phyloP scores from a whole-genome alignment of 2,329 filamentous ascomycete species.

The Diplodia corticola region DNA sequence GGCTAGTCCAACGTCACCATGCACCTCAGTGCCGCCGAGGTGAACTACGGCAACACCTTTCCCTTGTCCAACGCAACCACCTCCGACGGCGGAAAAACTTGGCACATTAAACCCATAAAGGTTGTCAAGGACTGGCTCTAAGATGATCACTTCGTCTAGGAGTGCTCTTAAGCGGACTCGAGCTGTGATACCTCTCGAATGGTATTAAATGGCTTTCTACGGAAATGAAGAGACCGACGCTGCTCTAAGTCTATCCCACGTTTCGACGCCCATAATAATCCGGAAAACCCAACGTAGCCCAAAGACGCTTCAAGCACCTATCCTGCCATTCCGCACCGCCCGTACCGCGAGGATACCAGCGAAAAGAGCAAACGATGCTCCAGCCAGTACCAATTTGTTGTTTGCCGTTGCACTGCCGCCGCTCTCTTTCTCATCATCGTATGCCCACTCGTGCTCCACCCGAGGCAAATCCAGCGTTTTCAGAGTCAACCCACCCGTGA shows the following conservation, averaged over 20 bases:
- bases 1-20: slow-evolving; percentile 24
- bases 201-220: neutral
- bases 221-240: neutral
- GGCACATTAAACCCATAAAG: slow-evolving; percentile 24
- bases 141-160: neutral
- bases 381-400: neutral
- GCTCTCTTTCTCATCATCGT: neutral
- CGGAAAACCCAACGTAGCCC: neutral
- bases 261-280: no score
- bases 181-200: neutral
- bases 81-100: slow-evolving; percentile 25
- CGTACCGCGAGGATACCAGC: neutral
- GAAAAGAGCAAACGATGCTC: neutral
- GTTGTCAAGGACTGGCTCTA: slow-evolving; percentile 24
- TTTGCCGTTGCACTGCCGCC: neutral
- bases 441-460: neutral
- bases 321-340: neutral
- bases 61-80: slow-evolving; percentile 17
- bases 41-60: slow-evolving; percentile 18
- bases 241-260: neutral
- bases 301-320: neutral
- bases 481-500: neutral
- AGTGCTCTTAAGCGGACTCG: neutral
- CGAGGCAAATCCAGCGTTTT: neutral
- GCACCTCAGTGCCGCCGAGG: slow-evolving; percentile 21